Evolutionary conservation across 345 rosid species (phyloP), one percentile per base, ranked within the genome.

Genomic region (Pistacia vera): DNA sequence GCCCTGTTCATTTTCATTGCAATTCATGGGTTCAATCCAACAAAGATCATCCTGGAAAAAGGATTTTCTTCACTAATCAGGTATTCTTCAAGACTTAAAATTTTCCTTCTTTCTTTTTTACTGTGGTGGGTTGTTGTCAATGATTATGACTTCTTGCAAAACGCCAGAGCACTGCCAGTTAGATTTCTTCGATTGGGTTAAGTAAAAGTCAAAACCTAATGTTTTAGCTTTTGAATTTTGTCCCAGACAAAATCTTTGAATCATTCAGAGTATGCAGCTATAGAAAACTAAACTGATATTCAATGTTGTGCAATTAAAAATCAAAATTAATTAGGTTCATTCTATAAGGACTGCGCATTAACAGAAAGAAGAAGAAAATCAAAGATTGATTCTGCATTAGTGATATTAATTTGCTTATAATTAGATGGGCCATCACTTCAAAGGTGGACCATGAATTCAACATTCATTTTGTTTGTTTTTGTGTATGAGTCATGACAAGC

Each of bases 1-100:
- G 97, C 7, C 94, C 97, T 11, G 83, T 94, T 41, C 96, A 97
- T 83, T 97, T 97, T 76, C 96, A 97, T 22, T 94, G 99, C 77
- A 94, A 91, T 75, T 97, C 99, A 2, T 94, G 97, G 98, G 97
- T 97, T 3, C 99, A 94, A 80, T 97, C 98, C 46, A 80, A 52
- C 63, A 92, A 88, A 38, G 84, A 92, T 64, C 91, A 91, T 68
- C 87, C 94, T 51, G 81, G 69, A 2, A 87, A 84, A 80, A 88
- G 99, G 66, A 88, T 94, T 7, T 89, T 97, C 85, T 97, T 97
- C 81, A 78, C 90, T 77, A 97, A 97, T 77, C 79, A 92, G 97
- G 99, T 94, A 81, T 48, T 16, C n/a, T 41, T 72, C 49, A 28
- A 11, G 64, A 36, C 63, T 14, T 9, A 28, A 11, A 22, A 48